A percentile compares a stretch with the other conserved stretches of the same genome.
These are phyloP conservation scores for Lachnum nothofagi DNA, from an alignment of 2,329 filamentous ascomycete genomes.

Conservation along the genomic window DNA sequence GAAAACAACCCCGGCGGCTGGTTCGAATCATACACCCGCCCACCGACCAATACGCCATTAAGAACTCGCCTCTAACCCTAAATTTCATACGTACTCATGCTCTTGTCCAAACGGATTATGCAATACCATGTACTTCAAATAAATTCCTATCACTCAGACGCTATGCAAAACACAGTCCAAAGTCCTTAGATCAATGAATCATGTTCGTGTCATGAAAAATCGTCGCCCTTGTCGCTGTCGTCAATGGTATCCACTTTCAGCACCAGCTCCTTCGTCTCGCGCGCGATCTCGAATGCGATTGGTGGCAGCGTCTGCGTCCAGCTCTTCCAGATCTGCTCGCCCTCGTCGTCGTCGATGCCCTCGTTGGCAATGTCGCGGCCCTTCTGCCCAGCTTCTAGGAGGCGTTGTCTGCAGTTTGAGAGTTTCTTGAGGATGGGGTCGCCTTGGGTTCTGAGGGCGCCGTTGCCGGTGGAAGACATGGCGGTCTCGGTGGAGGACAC, in stretches of 20 bases:
- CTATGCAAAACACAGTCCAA: conserved; percentile 13
- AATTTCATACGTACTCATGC: too few species aligned
- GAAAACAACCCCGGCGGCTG: neutral
- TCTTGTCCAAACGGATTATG: neutral
- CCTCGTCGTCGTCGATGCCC: conserved; percentile 46
- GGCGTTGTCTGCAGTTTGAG: conserved; percentile 57
- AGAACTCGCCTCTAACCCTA: too few species aligned
- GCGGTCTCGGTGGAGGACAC: conserved; percentile 58
- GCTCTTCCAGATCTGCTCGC: conserved; percentile 52
- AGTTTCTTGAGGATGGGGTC: conserved; percentile 52
- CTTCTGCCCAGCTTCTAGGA: conserved; percentile 58
- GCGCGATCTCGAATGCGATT: conserved; percentile 80
- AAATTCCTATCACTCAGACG: conserved; percentile 2
- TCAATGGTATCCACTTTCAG: conserved; percentile 40
- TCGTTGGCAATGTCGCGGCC: conserved; percentile 56
- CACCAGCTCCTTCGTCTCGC: conserved; percentile 72
- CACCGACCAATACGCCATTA: too few species aligned
- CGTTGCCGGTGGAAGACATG: conserved; percentile 46
- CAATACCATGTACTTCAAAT: neutral
- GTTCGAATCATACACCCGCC: neutral
- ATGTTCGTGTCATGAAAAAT: conserved; percentile 26
- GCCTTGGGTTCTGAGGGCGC: conserved; percentile 46
- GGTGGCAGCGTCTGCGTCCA: conserved; percentile 71
- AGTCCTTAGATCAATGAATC: neutral
- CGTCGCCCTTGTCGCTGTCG: conserved; percentile 26